phyloP scores from a whole-genome alignment of 148 eudicot genomes.

The Fagopyrum tataricum region DNA sequence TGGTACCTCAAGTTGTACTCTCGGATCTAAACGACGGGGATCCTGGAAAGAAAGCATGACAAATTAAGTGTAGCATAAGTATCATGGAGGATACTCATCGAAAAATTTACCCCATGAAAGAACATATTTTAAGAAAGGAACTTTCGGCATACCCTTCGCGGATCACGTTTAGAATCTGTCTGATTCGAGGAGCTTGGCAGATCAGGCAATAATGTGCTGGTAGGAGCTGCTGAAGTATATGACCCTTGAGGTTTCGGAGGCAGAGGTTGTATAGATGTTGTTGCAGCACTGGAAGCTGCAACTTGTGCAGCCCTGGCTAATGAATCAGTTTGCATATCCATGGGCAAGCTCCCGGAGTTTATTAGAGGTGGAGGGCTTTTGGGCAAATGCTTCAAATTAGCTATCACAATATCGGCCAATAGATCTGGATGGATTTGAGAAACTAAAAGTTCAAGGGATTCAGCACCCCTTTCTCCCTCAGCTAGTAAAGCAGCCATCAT shows the following conservation, averaged over 20 bases:
- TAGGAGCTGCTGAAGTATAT: conserved; percentile 25
- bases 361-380: conserved; percentile 40
- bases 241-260: conserved; percentile 32
- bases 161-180: conserved; percentile 80
- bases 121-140: conserved; percentile 8
- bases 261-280: conserved; percentile 25
- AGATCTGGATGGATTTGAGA: conserved; percentile 80
- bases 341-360: conserved; percentile 23
- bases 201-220: conserved; percentile 40
- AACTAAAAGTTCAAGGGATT: conserved; percentile 73
- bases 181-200: conserved; percentile 32
- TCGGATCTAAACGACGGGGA: conserved; percentile 92
- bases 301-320: conserved; percentile 24
- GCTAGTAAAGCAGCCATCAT: conserved; percentile 89
- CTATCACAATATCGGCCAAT: conserved; percentile 89
- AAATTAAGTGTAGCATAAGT: background rate
- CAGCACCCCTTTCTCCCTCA: conserved; percentile 90
- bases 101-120: background rate
- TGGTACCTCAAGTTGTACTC: conserved; percentile 46
- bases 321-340: conserved; percentile 29
- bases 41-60: conserved; percentile 43
- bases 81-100: background rate
- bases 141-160: conserved; percentile 67
- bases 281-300: conserved; percentile 29
- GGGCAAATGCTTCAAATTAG: conserved; percentile 92